These are phyloP conservation scores for Lodderomyces orthopsilosis DNA, from an alignment of 1,139 yeast genomes.

Conservation along the genomic window DNA sequence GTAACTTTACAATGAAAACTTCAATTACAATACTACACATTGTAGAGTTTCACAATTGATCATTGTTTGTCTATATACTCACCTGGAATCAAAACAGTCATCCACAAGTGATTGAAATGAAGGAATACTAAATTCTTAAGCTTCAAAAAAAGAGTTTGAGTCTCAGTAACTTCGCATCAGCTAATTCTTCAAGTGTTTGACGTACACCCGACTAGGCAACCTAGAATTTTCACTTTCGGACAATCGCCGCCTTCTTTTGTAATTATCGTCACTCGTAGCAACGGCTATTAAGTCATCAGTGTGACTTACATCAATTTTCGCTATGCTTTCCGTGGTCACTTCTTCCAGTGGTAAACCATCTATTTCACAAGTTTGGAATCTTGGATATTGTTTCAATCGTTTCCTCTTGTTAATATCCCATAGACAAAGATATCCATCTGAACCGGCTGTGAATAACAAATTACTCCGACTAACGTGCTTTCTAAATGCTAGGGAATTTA, in stretches of 20 bases:
- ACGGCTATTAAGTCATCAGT: conserved; percentile 45
- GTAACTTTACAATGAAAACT: no score
- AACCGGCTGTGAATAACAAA: conserved; percentile 67
- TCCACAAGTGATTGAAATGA: no score
- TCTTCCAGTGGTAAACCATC: conserved; percentile 11
- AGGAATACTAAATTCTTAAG: no score
- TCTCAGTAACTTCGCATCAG: no score
- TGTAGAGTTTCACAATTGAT: no score
- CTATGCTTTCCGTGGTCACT: conserved; percentile 33
- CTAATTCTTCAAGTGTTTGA: conserved; percentile 7
- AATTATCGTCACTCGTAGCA: conserved; percentile 64
- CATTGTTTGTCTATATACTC: no score
- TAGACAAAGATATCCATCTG: conserved; percentile 70
- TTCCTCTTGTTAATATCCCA: conserved; percentile 74
- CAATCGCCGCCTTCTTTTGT: conserved; percentile 24
- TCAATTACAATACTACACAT: no score
- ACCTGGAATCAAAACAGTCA: no score
- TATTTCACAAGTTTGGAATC: conserved; percentile 25
- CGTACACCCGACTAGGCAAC: conserved; percentile 14
- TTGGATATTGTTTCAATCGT: conserved; percentile 57
- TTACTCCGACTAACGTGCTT: conserved; percentile 16
- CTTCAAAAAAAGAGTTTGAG: no score
- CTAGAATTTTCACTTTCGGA: conserved; percentile 13
- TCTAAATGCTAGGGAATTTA: conserved; percentile 63
- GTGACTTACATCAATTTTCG: conserved; percentile 43